A percentile compares a stretch with the other conserved stretches of the same genome.
Evolutionary conservation across 108 stramenopile species (phyloP).

Genomic region (Chaetoceros tenuissimus): DNA sequence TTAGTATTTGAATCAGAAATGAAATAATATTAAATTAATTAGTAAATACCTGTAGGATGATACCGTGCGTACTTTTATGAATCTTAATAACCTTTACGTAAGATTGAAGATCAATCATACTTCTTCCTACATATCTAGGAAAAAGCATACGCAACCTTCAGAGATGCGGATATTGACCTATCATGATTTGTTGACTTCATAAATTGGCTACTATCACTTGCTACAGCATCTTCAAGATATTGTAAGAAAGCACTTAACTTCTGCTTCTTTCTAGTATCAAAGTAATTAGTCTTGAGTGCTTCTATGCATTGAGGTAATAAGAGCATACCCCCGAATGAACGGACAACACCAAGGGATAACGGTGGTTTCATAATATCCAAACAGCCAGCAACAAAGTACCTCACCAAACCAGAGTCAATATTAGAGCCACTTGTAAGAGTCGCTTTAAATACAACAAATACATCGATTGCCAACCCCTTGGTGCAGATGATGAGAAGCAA

Average conservation of each 20-base stretch:
- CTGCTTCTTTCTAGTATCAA: slow-evolving; percentile 33
- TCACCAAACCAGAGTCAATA: slow-evolving; percentile 65
- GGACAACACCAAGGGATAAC: slow-evolving; percentile 50
- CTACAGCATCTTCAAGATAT: slow-evolving; percentile 23
- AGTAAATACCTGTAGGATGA: too few species aligned
- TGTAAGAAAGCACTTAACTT: slow-evolving; percentile 16
- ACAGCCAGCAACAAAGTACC: slow-evolving; percentile 67
- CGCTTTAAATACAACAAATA: slow-evolving; percentile 36
- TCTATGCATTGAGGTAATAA: slow-evolving; percentile 47
- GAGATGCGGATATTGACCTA: background rate
- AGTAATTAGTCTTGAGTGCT: slow-evolving; percentile 61
- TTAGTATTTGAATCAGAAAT: too few species aligned
- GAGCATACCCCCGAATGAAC: slow-evolving; percentile 36
- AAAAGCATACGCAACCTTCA: background rate
- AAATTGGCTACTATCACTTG: background rate
- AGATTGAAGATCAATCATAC: too few species aligned
- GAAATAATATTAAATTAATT: too few species aligned
- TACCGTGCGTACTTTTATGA: too few species aligned
- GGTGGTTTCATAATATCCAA: slow-evolving; percentile 58
- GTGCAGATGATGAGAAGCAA: slow-evolving; percentile 54
- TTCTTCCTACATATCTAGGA: too few species aligned
- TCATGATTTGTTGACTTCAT: background rate
- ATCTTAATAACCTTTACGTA: too few species aligned
- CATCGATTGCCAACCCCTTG: slow-evolving; percentile 49
- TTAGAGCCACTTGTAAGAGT: slow-evolving; percentile 41